A percentile compares a stretch with the other conserved stretches of the same genome.
These are phyloP conservation scores for Boletus rex-veris DNA, from an alignment of 768 basidiomycete genomes.

Conservation along the genomic window DNA sequence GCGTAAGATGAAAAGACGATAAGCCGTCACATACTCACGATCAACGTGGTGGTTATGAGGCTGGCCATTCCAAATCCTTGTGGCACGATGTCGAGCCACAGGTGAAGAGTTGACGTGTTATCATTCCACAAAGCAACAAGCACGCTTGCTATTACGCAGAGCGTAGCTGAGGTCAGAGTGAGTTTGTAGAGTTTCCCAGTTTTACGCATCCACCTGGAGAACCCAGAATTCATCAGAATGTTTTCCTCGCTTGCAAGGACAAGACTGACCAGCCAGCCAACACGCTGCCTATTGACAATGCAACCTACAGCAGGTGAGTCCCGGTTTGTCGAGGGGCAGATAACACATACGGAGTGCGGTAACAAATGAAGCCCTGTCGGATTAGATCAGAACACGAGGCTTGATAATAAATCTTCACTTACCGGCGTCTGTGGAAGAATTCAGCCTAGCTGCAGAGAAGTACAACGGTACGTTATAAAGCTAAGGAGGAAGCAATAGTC, in stretches of 20 bases:
- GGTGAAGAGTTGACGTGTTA: conserved; percentile 52
- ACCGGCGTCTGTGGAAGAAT: conserved; percentile 71
- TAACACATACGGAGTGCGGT: conserved; percentile 73
- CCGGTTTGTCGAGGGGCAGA: conserved; percentile 7
- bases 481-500: conserved; percentile 31
- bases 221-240: conserved; percentile 5
- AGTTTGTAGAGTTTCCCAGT: conserved; percentile 84
- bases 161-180: conserved; percentile 60
- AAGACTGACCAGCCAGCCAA: conserved; percentile 74
- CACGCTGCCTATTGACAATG: conserved; percentile 81
- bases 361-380: conserved; percentile 76
- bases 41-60: conserved; percentile 81
- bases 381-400: conserved; percentile 8
- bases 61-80: conserved; percentile 84
- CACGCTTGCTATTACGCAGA: conserved; percentile 56
- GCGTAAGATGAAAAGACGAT: conserved; percentile 3
- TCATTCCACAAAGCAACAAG: conserved; percentile 68
- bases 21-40: conserved; percentile 48
- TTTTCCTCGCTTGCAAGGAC: conserved; percentile 1
- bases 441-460: conserved; percentile 76
- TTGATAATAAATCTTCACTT: conserved; percentile 20
- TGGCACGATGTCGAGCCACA: conserved; percentile 77
- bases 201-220: conserved; percentile 70
- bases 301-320: conserved; percentile 46
- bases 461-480: conserved; percentile 89